Percentiles rank a stretch among this genome's conserved stretches.
Evolutionary conservation across 2,329 filamentous ascomycete genomes (phyloP).

Genomic region (Botrytis cinerea): DNA sequence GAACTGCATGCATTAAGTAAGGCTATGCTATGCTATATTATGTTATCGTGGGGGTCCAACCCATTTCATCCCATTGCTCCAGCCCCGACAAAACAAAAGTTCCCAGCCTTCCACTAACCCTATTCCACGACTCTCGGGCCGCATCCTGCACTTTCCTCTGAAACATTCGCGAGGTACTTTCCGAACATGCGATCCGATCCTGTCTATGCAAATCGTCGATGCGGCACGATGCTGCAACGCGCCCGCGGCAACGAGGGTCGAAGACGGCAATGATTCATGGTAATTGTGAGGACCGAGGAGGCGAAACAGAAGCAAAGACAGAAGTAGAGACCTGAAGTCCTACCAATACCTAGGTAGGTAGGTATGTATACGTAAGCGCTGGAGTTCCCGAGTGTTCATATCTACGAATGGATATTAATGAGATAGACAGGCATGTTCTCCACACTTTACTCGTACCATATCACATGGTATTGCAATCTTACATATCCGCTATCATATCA

Average conservation of each 20-base stretch:
- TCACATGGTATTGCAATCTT: neutral
- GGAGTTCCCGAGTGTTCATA: neutral
- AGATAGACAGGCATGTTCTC: slow-evolving; percentile 1
- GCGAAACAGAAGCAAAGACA: neutral
- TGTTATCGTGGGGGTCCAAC: neutral
- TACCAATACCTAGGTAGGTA: neutral
- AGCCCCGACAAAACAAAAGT: neutral
- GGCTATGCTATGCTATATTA: neutral
- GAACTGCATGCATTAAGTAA: neutral
- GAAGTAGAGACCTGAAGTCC: neutral
- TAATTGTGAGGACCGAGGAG: neutral
- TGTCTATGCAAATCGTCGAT: neutral
- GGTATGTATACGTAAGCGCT: neutral
- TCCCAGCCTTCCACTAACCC: neutral
- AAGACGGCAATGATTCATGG: neutral
- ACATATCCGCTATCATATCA: neutral
- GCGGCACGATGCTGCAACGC: neutral
- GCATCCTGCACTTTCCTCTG: neutral
- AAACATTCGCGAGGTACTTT: neutral
- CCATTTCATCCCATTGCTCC: neutral
- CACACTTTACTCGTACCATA: neutral
- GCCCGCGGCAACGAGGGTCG: neutral
- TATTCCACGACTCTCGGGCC: neutral
- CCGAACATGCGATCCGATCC: neutral
- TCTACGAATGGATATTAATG: neutral